Base-by-base conservation (phyloP, 2,329 filamentous ascomycete genomes). In the Clarireedia hainanense region DNA sequence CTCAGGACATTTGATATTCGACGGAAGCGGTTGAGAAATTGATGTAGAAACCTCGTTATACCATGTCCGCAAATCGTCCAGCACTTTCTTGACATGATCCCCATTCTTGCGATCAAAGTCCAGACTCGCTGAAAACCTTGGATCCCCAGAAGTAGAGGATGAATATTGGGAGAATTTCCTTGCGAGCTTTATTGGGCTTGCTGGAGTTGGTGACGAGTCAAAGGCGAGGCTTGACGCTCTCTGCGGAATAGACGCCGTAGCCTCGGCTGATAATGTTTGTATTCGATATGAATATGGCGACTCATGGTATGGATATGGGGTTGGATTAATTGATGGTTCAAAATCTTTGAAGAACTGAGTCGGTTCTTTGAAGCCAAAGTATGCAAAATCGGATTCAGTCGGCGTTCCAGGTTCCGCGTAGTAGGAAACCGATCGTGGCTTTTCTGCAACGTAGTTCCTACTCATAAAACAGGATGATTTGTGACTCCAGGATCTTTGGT, bases 191-290 rank as follows among this genome's bases (percentile, higher is more conserved):
- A 55, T 34, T 26, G 23, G 40, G n/a, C 26, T 24, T 23, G 14
- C 5, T 4, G 23, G 27, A 14, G 49, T 34, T 20, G 39, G 40
- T 10, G 5, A 9, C 43, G 20, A 14, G 2, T 9, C 6, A n/a
- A 55, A 50, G 23, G 46, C 46, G 26, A 55, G n/a, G 20, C 52
- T 55, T 43, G 52, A 55, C 20, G 15, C 34, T 50, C 52, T 49
- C 5, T 26, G 20, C 5, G 52, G 52, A 50, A 55, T 34, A 42
- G 15, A 30, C 20, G 23, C 24, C 14, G 27, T 20, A 43, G 46
- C 27, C 15, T 43, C 15, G 14, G 20, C n/a, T 17, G n/a, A 50
- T 39, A 50, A 36, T 23, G 24, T 27, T 15, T 50, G 27, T 36
- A 20, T 50, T 42, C 50, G 42, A 20, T 15, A 43, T 26, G 23